A percentile compares a stretch with the other conserved stretches of the same genome.
Evolutionary conservation across 768 basidiomycete genomes (phyloP).

Genomic region (Rhodotorula diobovata): DNA sequence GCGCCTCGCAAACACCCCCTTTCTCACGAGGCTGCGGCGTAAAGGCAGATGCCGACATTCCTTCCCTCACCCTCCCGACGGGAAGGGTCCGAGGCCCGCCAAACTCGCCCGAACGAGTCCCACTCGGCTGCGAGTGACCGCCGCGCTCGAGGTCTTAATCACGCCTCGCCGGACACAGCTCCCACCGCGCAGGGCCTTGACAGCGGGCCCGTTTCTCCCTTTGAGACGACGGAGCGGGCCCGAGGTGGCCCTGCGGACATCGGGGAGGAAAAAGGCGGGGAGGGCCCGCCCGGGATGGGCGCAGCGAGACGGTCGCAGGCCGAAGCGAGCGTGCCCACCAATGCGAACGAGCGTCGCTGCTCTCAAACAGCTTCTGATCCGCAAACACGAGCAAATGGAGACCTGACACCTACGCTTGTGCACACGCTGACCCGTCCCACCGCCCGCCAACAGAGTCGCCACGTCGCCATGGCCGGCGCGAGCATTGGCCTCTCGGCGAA

Average conservation of each 20-base stretch:
- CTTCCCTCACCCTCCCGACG: background rate
- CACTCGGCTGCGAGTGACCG: background rate
- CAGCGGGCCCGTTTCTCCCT: constrained; percentile 13
- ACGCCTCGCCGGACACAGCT: constrained; percentile 16
- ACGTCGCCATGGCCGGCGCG: background rate
- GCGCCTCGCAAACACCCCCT: background rate
- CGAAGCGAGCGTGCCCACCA: too few relatives aligned
- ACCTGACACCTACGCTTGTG: background rate
- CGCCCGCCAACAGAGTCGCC: background rate
- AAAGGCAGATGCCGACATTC: constrained; percentile 29
- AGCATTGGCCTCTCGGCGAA: constrained; percentile 20
- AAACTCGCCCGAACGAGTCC: background rate
- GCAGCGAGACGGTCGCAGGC: background rate
- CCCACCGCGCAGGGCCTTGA: background rate
- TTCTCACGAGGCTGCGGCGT: constrained; percentile 14
- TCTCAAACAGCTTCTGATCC: constrained; percentile 35
- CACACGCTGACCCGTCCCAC: too few relatives aligned
- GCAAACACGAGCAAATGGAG: background rate
- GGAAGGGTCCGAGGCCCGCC: background rate
- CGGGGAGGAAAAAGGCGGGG: background rate
- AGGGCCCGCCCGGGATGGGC: background rate
- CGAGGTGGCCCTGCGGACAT: constrained; percentile 23
- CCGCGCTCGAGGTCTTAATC: background rate
- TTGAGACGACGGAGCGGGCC: background rate
- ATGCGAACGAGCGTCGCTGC: constrained; percentile 35